These are phyloP conservation scores for Pterulicium gracile DNA, from an alignment of 1,284 basidiomycete species.

Conservation along the genomic window DNA sequence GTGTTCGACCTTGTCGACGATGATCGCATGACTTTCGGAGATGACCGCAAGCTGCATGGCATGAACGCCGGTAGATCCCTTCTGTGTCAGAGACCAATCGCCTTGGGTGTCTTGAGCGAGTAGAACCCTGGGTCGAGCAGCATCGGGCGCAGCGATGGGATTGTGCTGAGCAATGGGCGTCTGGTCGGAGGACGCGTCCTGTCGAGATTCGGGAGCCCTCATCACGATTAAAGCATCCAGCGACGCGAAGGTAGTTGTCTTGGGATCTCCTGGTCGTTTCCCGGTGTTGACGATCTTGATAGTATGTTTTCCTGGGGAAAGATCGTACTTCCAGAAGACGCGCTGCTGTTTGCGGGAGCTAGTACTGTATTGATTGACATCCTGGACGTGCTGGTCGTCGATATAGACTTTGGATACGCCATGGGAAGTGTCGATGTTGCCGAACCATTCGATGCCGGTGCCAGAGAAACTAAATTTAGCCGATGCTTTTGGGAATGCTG, in stretches of 20 bases:
- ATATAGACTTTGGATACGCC: constrained; percentile 47
- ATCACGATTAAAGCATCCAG: constrained; percentile 63
- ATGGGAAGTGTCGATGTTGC: constrained; percentile 41
- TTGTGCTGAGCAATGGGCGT: constrained; percentile 8
- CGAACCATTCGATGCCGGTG: constrained; percentile 70
- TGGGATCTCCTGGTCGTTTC: constrained; percentile 22
- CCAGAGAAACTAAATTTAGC: constrained; percentile 52
- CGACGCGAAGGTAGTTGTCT: constrained; percentile 29
- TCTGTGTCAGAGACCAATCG: constrained; percentile 39
- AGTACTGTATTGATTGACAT: constrained; percentile 37
- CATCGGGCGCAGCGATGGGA: constrained; percentile 15
- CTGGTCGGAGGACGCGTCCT: not conserved
- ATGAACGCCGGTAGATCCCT: constrained; percentile 65
- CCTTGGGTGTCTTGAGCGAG: constrained; percentile 10
- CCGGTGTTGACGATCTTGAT: constrained; percentile 54
- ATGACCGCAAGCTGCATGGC: constrained; percentile 75
- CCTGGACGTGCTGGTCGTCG: constrained; percentile 36
- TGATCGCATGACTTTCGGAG: constrained; percentile 57
- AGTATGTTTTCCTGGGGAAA: constrained; percentile 42
- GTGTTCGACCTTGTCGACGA: constrained; percentile 80
- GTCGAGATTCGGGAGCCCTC: constrained; percentile 15
- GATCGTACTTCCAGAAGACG: constrained; percentile 48
- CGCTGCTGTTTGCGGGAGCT: constrained; percentile 41
- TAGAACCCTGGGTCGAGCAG: constrained; percentile 8
- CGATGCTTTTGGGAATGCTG: constrained; percentile 36